Conservation (phyloP, 352 stramenopile genomes). For the Phytopythium delawarense region DNA sequence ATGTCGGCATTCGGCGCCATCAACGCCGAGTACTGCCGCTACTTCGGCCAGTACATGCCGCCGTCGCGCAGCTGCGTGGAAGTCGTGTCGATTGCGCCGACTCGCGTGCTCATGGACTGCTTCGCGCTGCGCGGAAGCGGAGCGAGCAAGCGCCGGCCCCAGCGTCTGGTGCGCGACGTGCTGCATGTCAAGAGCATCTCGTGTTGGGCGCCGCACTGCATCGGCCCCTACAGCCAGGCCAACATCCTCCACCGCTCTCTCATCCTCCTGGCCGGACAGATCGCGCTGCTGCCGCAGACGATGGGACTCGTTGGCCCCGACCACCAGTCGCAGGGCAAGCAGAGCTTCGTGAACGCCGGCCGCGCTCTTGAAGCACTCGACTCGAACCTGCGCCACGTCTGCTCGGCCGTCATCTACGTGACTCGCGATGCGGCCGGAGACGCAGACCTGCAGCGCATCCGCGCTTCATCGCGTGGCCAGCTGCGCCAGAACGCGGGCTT, state of each 20-base stretch:
- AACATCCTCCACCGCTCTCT: constrained; percentile 91
- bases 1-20: constrained; percentile 93
- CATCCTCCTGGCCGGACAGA: constrained; percentile 96
- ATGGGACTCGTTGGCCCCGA: constrained; percentile 87
- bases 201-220: constrained; percentile 96
- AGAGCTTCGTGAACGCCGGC: constrained; percentile 64
- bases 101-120: constrained; percentile 89
- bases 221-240: constrained; percentile 98
- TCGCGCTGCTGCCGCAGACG: constrained; percentile 92
- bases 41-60: constrained; percentile 82
- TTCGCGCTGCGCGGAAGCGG: constrained; percentile 80
- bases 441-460: constrained; percentile 8
- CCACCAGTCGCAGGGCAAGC: constrained; percentile 34
- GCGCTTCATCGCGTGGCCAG: constrained; percentile 10
- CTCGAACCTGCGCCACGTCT: constrained; percentile 77
- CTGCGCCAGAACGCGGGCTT: constrained; percentile 46
- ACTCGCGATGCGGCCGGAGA: constrained; percentile 13
- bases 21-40: constrained; percentile 93
- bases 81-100: constrained; percentile 51
- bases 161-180: constrained; percentile 73
- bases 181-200: constrained; percentile 97
- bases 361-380: constrained; percentile 70
- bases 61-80: constrained; percentile 88
- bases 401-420: constrained; percentile 59
- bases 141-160: constrained; percentile 47